A percentile compares a stretch with the other conserved stretches of the same genome.
phyloP scores from a whole-genome alignment of 2,329 filamentous ascomycete genomes.

The Penicillium sp. region DNA sequence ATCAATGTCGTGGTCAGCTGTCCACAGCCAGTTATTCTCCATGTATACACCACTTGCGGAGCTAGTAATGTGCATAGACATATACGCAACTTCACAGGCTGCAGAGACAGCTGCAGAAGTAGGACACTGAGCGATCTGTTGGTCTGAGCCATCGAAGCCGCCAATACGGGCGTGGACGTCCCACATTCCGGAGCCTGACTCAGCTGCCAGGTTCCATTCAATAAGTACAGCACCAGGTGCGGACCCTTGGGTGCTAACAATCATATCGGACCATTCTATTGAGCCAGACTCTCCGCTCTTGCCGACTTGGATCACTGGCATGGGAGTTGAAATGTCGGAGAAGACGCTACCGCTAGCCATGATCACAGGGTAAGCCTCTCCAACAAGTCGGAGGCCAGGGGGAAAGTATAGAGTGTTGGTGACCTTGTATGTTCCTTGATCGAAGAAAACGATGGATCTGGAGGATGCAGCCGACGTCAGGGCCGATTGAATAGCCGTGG shows the following conservation, averaged over 20 bases:
- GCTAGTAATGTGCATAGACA: conserved; percentile 40
- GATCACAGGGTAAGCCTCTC: conserved; percentile 58
- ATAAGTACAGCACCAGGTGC: conserved; percentile 69
- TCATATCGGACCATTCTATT: conserved; percentile 71
- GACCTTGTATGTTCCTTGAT: conserved; percentile 56
- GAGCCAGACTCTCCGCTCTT: conserved; percentile 62
- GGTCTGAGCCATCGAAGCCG: conserved; percentile 52
- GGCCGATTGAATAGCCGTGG: conserved; percentile 58
- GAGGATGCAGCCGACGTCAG: conserved; percentile 52
- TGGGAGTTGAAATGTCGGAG: conserved; percentile 58
- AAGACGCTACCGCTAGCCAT: conserved; percentile 60
- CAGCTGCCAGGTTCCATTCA: conserved; percentile 68
- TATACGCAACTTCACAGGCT: conserved; percentile 37
- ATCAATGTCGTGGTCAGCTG: conserved; percentile 59
- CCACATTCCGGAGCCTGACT: conserved; percentile 55
- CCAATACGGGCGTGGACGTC: conserved; percentile 55
- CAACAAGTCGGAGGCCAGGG: conserved; percentile 53
- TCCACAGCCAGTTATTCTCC: conserved; percentile 56
- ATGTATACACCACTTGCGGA: conserved; percentile 42
- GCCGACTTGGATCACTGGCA: conserved; percentile 69
- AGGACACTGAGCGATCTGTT: conserved; percentile 47
- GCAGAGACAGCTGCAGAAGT: conserved; percentile 39
- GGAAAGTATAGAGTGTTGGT: conserved; percentile 51
- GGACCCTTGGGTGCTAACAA: conserved; percentile 68
- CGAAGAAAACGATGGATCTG: conserved; percentile 58